These are phyloP conservation scores for Vigna trinervia DNA, from an alignment of 306 rosid genomes.

Conservation along the genomic window DNA sequence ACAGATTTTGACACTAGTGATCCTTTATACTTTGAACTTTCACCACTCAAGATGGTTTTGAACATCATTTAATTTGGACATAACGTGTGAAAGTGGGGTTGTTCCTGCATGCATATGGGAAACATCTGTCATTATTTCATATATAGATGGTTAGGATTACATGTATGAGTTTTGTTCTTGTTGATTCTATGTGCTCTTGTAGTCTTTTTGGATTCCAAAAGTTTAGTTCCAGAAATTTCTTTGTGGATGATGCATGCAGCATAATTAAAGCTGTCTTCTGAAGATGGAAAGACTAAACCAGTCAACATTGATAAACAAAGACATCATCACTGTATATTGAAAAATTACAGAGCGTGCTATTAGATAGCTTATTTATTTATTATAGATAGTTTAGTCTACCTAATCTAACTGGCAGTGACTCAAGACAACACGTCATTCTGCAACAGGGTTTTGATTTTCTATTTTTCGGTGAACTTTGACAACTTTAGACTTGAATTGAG, in stretches of 20 bases:
- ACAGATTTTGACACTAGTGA: conserved; percentile 91
- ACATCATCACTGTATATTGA: background rate
- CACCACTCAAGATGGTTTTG: conserved; percentile 80
- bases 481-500: background rate
- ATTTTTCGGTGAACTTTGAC: background rate
- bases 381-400: conserved; percentile 5
- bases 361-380: background rate
- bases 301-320: background rate
- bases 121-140: conserved; percentile 79
- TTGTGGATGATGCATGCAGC: too few species aligned
- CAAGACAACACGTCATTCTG: conserved; percentile 19
- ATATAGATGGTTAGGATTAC: conserved; percentile 54
- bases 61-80: conserved; percentile 85
- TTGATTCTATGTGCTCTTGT: background rate
- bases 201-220: conserved; percentile 26
- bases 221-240: background rate
- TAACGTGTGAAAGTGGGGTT: conserved; percentile 63
- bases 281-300: background rate
- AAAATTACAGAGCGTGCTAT: background rate
- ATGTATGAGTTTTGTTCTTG: too few species aligned
- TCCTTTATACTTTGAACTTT: conserved; percentile 84
- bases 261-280: background rate
- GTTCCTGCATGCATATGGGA: conserved; percentile 86
- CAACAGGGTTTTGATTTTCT: background rate
- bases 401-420: background rate